phyloP scores from a whole-genome alignment of 306 rosid genomes.

The Elaeagnus macrophylla region DNA sequence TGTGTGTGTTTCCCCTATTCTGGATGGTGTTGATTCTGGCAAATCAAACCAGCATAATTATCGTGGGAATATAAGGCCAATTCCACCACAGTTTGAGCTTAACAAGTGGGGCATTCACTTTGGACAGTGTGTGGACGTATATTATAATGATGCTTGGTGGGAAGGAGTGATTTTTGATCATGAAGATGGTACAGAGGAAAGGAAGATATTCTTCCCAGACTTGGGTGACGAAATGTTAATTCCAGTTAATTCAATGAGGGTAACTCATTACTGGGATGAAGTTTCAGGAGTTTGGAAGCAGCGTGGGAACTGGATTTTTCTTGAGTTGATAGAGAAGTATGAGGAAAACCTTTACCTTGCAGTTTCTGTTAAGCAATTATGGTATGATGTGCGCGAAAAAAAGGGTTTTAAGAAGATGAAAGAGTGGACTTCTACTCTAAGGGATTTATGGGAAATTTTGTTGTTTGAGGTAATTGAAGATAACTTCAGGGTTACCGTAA shows the following conservation, averaged over 20 bases:
- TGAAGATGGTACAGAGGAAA: constrained; percentile 38
- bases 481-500: constrained; percentile 25
- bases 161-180: constrained; percentile 84
- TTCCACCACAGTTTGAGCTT: constrained; percentile 33
- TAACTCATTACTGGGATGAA: constrained; percentile 73
- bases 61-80: constrained; percentile 58
- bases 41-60: background rate
- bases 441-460: constrained; percentile 45
- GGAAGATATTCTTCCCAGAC: constrained; percentile 70
- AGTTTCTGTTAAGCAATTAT: constrained; percentile 68
- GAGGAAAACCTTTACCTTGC: constrained; percentile 27
- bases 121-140: constrained; percentile 75
- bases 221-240: constrained; percentile 63
- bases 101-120: constrained; percentile 26
- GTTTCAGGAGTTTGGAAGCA: constrained; percentile 43
- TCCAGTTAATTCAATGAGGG: constrained; percentile 32
- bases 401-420: constrained; percentile 29
- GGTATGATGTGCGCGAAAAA: constrained; percentile 62
- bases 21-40: constrained; percentile 32
- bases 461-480: constrained; percentile 44
- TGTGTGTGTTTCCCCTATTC: constrained; percentile 34
- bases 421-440: constrained; percentile 56
- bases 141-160: constrained; percentile 80
- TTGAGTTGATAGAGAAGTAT: constrained; percentile 57
- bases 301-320: constrained; percentile 67